These are phyloP conservation scores for Blastobotrys arbuscula DNA, from an alignment of 1,139 yeast species.

Conservation along the genomic window DNA sequence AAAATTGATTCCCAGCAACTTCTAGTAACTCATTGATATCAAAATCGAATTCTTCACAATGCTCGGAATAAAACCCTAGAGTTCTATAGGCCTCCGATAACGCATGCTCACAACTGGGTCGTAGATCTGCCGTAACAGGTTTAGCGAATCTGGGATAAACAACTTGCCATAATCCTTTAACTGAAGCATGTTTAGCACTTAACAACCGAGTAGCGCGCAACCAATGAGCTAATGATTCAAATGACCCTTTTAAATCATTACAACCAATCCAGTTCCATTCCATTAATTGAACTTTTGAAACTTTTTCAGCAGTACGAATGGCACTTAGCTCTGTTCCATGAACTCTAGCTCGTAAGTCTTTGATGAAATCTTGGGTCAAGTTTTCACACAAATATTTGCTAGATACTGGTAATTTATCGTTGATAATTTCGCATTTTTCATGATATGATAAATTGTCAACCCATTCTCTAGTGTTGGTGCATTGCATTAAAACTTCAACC, in stretches of 20 bases:
- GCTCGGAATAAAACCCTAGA: not conserved
- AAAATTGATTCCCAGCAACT: constrained; percentile 13
- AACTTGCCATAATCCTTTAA: constrained; percentile 4
- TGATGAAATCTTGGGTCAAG: constrained; percentile 1
- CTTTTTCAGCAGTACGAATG: constrained; percentile 7
- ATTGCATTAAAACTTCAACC: constrained; percentile 7
- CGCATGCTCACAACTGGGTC: constrained; percentile 4
- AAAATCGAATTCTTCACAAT: constrained; percentile 4
- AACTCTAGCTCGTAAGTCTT: not conserved
- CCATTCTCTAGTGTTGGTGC: not conserved
- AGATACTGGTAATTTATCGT: not conserved
- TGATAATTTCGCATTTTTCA: constrained; percentile 6
- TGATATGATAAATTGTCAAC: not conserved
- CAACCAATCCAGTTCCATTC: constrained; percentile 10
- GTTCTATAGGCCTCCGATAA: constrained; percentile 5
- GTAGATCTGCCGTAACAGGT: constrained; percentile 1
- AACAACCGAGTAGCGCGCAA: constrained; percentile 3
- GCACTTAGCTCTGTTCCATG: constrained; percentile 1
- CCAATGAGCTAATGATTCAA: constrained; percentile 5
- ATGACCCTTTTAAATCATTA: not conserved
- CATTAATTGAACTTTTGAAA: not conserved
- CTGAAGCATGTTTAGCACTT: not conserved
- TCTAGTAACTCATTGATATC: constrained; percentile 1
- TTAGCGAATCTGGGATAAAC: not conserved
- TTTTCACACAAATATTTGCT: constrained; percentile 1